Evolutionary conservation across 805 yeast species (phyloP), one percentile per base, ranked within the genome.

Genomic region (Metschnikowia peoriensis): DNA sequence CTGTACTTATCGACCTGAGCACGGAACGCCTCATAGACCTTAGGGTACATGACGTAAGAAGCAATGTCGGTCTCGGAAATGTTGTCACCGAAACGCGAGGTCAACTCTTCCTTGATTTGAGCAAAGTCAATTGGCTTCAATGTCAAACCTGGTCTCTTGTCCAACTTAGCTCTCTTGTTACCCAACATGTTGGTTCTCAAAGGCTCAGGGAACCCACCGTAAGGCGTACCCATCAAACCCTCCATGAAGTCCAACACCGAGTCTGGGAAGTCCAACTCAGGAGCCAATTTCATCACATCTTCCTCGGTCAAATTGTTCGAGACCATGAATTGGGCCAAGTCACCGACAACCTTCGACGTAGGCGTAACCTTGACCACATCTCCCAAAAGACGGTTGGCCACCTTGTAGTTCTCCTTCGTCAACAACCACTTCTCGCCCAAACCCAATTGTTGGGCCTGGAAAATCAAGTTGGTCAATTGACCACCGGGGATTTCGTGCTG

Each of bases 181-280:
- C 85, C 84, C 66, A 94, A 83, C 57, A 94, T 82, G 71, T 92
- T 89, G 39, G 97, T 80, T 76, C 99, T 86, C 73, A 94, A 80
- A 39, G 99, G 99, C 76, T 94, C 99, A 54, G 99, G 99, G 96
- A 94, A 94, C 8, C 99, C 99, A 61, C 99, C 99, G 69, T 89
- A 90, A 66, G 99, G 99, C 61, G 94, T 94, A 69, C 99, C 99
- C 89, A 94, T 94, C 70, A 94, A 82, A 64, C 99, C 99, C 79
- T 94, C 97, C 82, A 94, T 91, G 83, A 94, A 94, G 74, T 94
- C 99, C 70, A 94, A 81, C 15, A 94, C 97, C 17, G 98, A 93
- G 68, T 88, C 97, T 58, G 99, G 99, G 97, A 94, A 93, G 75
- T 94, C 99, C 63, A 94, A 82, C 57, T 90, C 89, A 50, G 83